Evolutionary conservation across 345 rosid genomes (phyloP), one percentile per base, ranked within the genome.

Genomic region (Arabidopsis suecica): DNA sequence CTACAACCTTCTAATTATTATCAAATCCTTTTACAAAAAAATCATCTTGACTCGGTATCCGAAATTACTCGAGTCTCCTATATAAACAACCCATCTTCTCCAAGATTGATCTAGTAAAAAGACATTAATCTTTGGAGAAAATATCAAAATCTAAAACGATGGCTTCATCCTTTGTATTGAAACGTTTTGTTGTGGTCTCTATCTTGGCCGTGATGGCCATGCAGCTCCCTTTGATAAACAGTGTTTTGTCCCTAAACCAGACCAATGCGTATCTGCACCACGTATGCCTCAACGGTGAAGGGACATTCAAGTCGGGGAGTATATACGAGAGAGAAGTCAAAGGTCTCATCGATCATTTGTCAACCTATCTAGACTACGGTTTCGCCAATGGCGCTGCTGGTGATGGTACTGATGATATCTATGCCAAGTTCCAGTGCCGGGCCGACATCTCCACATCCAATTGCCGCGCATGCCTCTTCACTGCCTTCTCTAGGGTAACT

Each of bases 181-280:
- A 40, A 40, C 4, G 4, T 11, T 11, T 40, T 13, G 5, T 40
- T 40, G 11, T 11, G 12, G 44, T 44, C 48, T 44, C n/a, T 14
- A 9, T 44, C 5, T 44, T 44, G n/a, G 48, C 48, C 18, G 4
- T 13, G 48, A 9, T 44, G 16, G 48, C 48, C 16, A 13, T 44
- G 16, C 48, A 44, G 14, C 6, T 44, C 48, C 16, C 48, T 41
- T 11, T 41, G 5, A 41, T 41, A 5, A 16, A 44, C 48, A 44
- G 16, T 44, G 18, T 44, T 44, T 4, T 44, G 48, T 44, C 48
- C 18, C 16, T 44, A 44, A 44, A 44, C 48, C 6, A 44, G 16
- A 44, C 48, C 48, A 44, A 44, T 44, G 48, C 48, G 48, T 44
- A 44, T 44, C 48, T 44, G 7, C n/a, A 44, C 48, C 48, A 44